Evolutionary conservation across 768 basidiomycete species (phyloP).

Genomic region (Austroboletus festivus): DNA sequence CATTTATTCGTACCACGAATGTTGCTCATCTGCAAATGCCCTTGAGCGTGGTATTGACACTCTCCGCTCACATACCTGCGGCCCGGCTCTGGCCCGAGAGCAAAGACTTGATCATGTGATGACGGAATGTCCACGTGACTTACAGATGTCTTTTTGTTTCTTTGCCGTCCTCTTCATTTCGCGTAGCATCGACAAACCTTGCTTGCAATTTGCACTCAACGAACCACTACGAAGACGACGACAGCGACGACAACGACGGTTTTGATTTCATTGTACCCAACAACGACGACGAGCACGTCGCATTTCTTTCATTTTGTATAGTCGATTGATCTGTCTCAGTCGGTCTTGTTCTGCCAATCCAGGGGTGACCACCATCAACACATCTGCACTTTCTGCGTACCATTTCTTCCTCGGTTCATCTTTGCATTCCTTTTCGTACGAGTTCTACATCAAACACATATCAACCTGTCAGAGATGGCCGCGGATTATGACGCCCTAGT

Average conservation of each 20-base stretch:
- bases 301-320: constrained; percentile 2
- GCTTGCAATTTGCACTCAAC: constrained; percentile 8
- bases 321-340: constrained; percentile 3
- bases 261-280: not conserved
- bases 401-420: not conserved
- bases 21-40: no score
- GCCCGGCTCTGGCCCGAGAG: no score
- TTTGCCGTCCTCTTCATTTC: constrained; percentile 11
- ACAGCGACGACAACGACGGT: not conserved
- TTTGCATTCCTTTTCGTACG: constrained; percentile 5
- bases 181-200: constrained; percentile 7
- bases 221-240: constrained; percentile 10
- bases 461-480: constrained; percentile 24
- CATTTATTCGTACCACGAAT: no score
- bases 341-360: constrained; percentile 8
- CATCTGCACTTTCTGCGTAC: no score
- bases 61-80: no score
- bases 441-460: constrained; percentile 10
- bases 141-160: constrained; percentile 15
- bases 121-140: not conserved
- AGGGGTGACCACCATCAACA: no score
- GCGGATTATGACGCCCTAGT: constrained; percentile 21
- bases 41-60: no score
- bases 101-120: constrained; percentile 4
- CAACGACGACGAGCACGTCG: not conserved